Base-by-base conservation (phyloP, 164 flowering plant species). In the Liriodendron chinense region DNA sequence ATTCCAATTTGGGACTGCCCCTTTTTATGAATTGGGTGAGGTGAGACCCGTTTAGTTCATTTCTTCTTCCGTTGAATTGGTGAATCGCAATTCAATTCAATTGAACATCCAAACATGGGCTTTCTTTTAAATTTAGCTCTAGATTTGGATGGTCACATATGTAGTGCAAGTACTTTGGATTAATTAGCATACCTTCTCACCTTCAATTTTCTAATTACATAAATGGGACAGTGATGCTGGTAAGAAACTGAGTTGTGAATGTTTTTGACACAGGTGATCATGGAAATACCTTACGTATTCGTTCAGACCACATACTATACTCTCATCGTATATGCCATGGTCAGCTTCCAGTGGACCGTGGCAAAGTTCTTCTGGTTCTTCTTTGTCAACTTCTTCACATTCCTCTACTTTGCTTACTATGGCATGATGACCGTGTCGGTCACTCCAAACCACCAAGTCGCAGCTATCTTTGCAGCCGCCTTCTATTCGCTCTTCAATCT, bases 401-500 rank as follows among this genome's bases (percentile, higher is more conserved):
- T 85, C 75, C 82, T 84, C 65, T 87, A 83, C 81, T 87, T 87
- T 79, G 85, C 88, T 10, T 87, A 85, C 79, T 87, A 84, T 20
- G 89, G 89, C 20, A 87, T 87, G 89, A 85, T 87, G 89, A 79
- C 88, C 9, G 88, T 85, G 7, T 78, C 88, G 62, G 73, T 87
- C 73, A 87, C 89, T 59, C 88, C 87, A 67, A 87, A 87, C 77
- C 86, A 81, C 72, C 82, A 85, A 80, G 76, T 81, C 3, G 89
- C 89, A 2, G 53, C 88, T 5, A 82, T 82, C 72, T 86, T 90
- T 65, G 93, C 94, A 1, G 88, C 92, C 64, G 90, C 96, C 9
- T 93, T 93, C 82, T 93, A 86, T 63, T 65, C 87, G 6, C 83
- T 93, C 72, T 93, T 91, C 87, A 92, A 87, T 77, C 89, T 93